Evolutionary conservation across 192 early-diverging fungal species (phyloP), one percentile per base, ranked within the genome.

Genomic region (Umbelopsis sp.): DNA sequence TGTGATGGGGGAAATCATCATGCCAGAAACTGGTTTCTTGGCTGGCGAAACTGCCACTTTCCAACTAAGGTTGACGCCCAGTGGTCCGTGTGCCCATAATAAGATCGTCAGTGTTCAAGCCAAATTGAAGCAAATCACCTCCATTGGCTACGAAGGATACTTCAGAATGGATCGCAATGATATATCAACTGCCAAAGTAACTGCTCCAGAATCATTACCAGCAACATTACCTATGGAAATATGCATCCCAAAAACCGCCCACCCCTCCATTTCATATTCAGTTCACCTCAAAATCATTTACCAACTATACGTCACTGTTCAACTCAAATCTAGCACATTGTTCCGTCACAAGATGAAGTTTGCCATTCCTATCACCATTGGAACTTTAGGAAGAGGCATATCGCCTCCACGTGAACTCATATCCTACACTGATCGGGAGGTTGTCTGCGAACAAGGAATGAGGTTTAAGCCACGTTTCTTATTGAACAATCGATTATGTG

Each of bases 261-360:
- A 34, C 16, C 56, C 56, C 1, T 20, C 56, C 29, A 62, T 62
- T 17, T 17, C 26, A 10, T 62, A 62, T 31, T 62, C 56, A 5
- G 14, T 32, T n/a, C 56, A 62, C 26, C 26, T 62, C 16, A 62
- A 62, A 20, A 62, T 62, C 17, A 20, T 62, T 7, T 62, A 62
- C 34, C 56, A 62, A 12, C 26, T 62, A 3, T 31, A 62, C 17
- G 56, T 62, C 10, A 62, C 56, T n/a, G 56, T 62, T 0, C 56
- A 62, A 0, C 11, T 62, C 29, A 62, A 62, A 31, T 17, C 25
- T 12, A 62, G 12, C 56, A 62, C 25, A 9, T 34, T 62, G 2
- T 62, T 62, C 26, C 56, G 56, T 20, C 56, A 62, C 56, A 62
- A 62, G 56, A 22, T 62, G 29, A 62, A 62, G 29, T 62, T 62